These are phyloP conservation scores for Colletotrichum limetticola DNA, from an alignment of 2,329 filamentous ascomycete genomes.

Conservation along the genomic window DNA sequence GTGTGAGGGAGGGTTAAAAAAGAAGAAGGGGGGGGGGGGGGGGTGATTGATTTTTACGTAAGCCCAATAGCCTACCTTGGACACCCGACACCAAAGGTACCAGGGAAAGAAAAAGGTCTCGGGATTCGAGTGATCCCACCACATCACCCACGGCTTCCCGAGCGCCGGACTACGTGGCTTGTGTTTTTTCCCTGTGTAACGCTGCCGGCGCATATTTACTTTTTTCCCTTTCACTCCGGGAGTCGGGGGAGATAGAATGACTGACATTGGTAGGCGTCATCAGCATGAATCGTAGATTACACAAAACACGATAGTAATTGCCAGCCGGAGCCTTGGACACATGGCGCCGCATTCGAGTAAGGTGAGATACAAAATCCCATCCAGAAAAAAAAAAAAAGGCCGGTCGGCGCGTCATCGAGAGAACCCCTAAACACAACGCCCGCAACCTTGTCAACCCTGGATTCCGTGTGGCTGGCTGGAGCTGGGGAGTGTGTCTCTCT, in stretches of 20 bases:
- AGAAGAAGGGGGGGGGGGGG: neutral
- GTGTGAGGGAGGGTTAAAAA: neutral
- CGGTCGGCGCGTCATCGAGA: neutral
- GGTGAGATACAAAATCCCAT: neutral
- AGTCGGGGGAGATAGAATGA: no score
- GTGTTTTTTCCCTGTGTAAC: neutral
- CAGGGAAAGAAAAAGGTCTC: neutral
- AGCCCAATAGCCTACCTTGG: no score
- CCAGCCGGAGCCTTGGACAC: neutral
- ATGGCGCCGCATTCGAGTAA: neutral
- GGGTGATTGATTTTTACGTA: neutral
- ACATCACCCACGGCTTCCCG: neutral
- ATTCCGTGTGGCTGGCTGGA: neutral
- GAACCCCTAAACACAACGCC: neutral
- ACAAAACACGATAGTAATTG: no score
- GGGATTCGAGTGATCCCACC: neutral
- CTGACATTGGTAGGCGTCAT: neutral
- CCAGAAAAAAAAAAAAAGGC: no score
- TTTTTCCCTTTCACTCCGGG: no score
- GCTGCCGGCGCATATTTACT: neutral
- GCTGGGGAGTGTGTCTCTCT: no score
- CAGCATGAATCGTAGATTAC: neutral
- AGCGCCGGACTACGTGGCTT: neutral
- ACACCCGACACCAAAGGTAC: no score
- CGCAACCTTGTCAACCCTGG: neutral